phyloP scores from a whole-genome alignment of 176 grass and related monocot species.

The Tillandsia leiboldiana region DNA sequence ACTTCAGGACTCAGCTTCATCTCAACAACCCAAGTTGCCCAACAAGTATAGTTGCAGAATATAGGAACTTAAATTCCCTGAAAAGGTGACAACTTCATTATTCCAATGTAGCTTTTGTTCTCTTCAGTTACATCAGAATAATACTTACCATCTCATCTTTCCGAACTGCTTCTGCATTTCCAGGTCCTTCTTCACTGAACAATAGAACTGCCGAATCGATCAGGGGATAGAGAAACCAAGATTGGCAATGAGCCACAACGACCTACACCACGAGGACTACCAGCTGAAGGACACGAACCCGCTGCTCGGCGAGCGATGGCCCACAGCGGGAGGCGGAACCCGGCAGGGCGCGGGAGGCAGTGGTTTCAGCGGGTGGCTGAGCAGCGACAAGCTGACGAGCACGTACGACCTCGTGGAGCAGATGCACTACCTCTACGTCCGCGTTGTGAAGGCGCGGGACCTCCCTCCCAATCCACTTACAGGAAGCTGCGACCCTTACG shows the following conservation, averaged over 20 bases:
- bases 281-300: constrained; percentile 87
- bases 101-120: not conserved
- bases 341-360: constrained; percentile 10
- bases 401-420: constrained; percentile 95
- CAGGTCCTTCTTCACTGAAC: not conserved
- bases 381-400: constrained; percentile 78
- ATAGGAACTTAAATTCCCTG: not conserved
- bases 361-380: constrained; percentile 40
- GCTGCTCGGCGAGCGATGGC: constrained; percentile 78
- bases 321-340: constrained; percentile 18
- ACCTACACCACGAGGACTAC: constrained; percentile 71
- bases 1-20: too few relatives aligned
- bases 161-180: not conserved
- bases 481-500: constrained; percentile 57
- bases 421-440: constrained; percentile 93
- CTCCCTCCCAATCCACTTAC: constrained; percentile 60
- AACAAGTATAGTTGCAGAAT: too few relatives aligned
- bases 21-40: too few relatives aligned
- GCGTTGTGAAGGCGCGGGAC: constrained; percentile 84
- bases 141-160: not conserved
- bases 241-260: constrained; percentile 22
- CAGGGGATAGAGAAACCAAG: not conserved
- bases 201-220: not conserved
- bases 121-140: not conserved
- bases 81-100: constrained; percentile 4